These are phyloP conservation scores for Euptelea pleiosperma DNA, from an alignment of 164 flowering plant species.

Conservation along the genomic window DNA sequence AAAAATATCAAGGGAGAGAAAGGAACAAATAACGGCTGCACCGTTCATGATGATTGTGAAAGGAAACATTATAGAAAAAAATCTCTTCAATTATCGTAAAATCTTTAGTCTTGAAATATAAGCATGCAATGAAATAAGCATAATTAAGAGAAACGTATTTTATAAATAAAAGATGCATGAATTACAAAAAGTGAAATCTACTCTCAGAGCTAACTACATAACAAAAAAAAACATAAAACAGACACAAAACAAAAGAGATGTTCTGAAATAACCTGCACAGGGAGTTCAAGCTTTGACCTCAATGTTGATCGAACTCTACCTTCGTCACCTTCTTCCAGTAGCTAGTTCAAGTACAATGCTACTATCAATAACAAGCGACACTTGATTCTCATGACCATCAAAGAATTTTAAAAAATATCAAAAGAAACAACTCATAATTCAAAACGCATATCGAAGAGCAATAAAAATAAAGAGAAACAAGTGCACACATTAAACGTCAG, in stretches of 20 bases:
- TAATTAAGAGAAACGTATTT: no score
- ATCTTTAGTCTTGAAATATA: no score
- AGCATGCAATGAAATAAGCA: no score
- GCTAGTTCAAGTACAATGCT: constrained; percentile 33
- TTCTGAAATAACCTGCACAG: constrained; percentile 65
- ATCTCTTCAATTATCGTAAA: no score
- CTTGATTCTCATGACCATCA: neutral
- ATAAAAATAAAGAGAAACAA: neutral
- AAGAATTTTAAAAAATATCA: constrained; percentile 4
- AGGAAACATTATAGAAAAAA: no score
- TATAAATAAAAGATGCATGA: no score
- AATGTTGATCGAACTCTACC: constrained; percentile 66
- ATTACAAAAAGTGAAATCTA: no score
- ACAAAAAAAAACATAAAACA: neutral
- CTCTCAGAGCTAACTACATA: no score
- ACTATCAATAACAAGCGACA: neutral
- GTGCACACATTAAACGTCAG: no score
- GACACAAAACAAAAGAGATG: neutral
- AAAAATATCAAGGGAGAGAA: no score
- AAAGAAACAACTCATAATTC: neutral
- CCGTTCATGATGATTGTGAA: no score
- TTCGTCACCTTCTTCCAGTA: constrained; percentile 79
- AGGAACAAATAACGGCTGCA: no score
- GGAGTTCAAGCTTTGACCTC: constrained; percentile 86
- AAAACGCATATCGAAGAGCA: neutral